Conservation (phyloP, 495 filamentous ascomycete genomes). For the Glarea lozoyensis region DNA sequence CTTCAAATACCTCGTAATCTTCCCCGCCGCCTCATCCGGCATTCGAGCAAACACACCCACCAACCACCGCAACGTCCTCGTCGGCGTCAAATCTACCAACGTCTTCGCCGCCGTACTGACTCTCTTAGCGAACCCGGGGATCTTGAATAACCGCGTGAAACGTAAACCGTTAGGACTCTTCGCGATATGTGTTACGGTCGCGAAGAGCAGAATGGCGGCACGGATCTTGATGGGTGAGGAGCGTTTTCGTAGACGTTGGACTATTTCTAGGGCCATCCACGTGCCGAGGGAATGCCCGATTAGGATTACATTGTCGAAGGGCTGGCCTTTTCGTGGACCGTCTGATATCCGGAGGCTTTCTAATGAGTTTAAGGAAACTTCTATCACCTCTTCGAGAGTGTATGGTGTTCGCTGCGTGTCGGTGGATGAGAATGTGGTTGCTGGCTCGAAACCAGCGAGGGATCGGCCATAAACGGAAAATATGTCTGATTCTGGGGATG, state of each 20-base stretch:
- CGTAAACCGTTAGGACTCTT: constrained; percentile 52
- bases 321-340: constrained; percentile 4
- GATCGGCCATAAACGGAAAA: constrained; percentile 62
- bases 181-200: constrained; percentile 69
- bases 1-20: constrained; percentile 55
- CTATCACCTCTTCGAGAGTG: constrained; percentile 51
- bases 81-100: constrained; percentile 29
- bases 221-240: constrained; percentile 26
- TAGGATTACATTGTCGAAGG: constrained; percentile 53
- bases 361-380: constrained; percentile 18
- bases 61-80: constrained; percentile 4
- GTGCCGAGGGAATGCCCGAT: constrained; percentile 78
- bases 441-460: constrained; percentile 55
- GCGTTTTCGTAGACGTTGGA: constrained; percentile 39
- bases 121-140: constrained; percentile 45
- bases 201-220: constrained; percentile 64
- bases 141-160: constrained; percentile 40
- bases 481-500: constrained; percentile 21
- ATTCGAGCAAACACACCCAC: constrained; percentile 38
- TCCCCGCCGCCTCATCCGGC: constrained; percentile 44
- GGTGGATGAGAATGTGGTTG: neutral
- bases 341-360: constrained; percentile 3
- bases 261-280: constrained; percentile 68
- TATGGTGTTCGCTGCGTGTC: constrained; percentile 26
- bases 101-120: constrained; percentile 41